Evolutionary conservation across 2,329 filamentous ascomycete genomes (phyloP).

Genomic region (Sphaerulina populicola): DNA sequence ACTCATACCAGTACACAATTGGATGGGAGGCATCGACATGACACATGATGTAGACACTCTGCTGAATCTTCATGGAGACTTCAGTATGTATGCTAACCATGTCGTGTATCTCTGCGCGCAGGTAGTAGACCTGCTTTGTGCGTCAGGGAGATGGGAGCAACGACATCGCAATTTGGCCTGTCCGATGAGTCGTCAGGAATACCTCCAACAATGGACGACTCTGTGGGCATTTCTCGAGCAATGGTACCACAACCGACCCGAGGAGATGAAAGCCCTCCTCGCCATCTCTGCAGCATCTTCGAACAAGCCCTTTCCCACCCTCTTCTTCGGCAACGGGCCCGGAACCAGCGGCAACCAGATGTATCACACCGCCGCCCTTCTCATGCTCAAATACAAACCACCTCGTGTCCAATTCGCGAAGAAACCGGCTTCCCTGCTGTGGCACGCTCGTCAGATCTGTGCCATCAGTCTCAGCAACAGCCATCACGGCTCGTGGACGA

Average conservation of each 20-base stretch:
- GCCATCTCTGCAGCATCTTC: slow-evolving; percentile 21
- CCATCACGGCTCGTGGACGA: slow-evolving; percentile 42
- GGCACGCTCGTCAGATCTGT: slow-evolving; percentile 43
- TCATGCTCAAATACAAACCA: slow-evolving; percentile 47
- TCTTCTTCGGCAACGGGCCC: slow-evolving; percentile 43
- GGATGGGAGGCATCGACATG: slow-evolving; percentile 38
- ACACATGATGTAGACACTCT: slow-evolving; percentile 34
- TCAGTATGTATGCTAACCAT: slow-evolving; percentile 53
- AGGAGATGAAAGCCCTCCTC: slow-evolving; percentile 31
- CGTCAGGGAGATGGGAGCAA: slow-evolving; percentile 28
- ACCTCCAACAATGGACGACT: slow-evolving; percentile 28
- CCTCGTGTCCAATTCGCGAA: slow-evolving; percentile 22
- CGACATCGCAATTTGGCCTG: slow-evolving; percentile 15
- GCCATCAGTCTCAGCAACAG: slow-evolving; percentile 40
- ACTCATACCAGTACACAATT: slow-evolving; percentile 44
- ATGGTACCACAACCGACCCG: slow-evolving; percentile 30
- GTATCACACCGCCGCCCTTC: slow-evolving; percentile 49
- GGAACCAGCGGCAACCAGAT: slow-evolving; percentile 46
- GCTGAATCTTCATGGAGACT: slow-evolving; percentile 31
- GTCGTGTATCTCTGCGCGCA: slow-evolving; percentile 50
- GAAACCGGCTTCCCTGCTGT: slow-evolving; percentile 38
- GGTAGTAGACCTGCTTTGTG: slow-evolving; percentile 33
- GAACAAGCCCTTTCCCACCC: slow-evolving; percentile 32
- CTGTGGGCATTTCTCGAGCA: slow-evolving; percentile 31
- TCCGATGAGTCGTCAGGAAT: slow-evolving; percentile 26